phyloP scores from a whole-genome alignment of 108 stramenopile genomes.

The Phaeodactylum tricornutum region DNA sequence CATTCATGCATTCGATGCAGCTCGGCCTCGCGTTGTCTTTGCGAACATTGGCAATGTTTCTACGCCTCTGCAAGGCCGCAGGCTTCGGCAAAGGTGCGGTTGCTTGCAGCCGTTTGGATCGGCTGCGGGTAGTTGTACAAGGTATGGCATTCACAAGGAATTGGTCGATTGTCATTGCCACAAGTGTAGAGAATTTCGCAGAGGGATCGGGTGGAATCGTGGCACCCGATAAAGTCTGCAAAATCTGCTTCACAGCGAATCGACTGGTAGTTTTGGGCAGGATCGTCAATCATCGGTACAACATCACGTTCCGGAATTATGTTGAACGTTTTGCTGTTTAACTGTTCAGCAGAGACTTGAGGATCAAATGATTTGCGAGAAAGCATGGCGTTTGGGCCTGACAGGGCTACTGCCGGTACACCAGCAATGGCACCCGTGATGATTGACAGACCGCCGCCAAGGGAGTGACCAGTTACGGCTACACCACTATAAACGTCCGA shows the following conservation, averaged over 20 bases:
- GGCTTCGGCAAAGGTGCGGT: conserved; percentile 13
- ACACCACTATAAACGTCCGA: conserved; percentile 1
- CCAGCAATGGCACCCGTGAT: conserved; percentile 71
- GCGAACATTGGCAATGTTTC: too few species aligned
- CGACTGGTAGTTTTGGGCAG: conserved; percentile 36
- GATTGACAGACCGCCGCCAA: conserved; percentile 70
- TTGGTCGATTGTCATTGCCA: conserved; percentile 42
- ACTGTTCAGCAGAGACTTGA: conserved; percentile 28
- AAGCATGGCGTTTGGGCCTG: conserved; percentile 61
- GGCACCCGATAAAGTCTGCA: conserved; percentile 45
- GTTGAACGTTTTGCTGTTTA: conserved; percentile 64
- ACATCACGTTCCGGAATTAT: conserved; percentile 68
- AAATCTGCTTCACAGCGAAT: conserved; percentile 46
- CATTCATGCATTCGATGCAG: too few species aligned
- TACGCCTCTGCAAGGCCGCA: conserved; percentile 5
- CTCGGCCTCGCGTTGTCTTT: background rate
- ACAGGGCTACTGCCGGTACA: conserved; percentile 50
- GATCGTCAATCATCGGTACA: conserved; percentile 61
- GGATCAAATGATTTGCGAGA: conserved; percentile 52
- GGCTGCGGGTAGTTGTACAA: conserved; percentile 23
- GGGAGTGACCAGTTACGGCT: conserved; percentile 18
- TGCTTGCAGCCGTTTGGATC: conserved; percentile 1
- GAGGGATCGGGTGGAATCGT: conserved; percentile 26
- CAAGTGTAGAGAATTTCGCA: conserved; percentile 66
- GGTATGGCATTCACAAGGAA: conserved; percentile 47